A percentile compares a stretch with the other conserved stretches of the same genome.
These are phyloP conservation scores for Luffa aegyptiaca DNA, from an alignment of 306 rosid species.

Conservation along the genomic window DNA sequence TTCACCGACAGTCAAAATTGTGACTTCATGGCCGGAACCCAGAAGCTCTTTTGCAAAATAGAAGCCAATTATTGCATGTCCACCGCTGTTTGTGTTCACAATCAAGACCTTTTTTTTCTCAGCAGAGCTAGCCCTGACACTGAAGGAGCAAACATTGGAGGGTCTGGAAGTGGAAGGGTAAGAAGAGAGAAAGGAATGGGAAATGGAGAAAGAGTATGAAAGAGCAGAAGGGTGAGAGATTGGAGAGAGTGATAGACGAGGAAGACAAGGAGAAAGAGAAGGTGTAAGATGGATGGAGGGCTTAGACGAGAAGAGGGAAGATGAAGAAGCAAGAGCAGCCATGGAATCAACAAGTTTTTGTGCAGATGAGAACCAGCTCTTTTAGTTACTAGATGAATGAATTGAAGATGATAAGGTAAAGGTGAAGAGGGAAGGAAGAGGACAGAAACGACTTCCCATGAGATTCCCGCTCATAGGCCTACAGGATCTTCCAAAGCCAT, in stretches of 20 bases:
- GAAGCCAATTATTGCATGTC: constrained; percentile 85
- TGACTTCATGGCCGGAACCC: constrained; percentile 62
- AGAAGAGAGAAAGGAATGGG: constrained; percentile 23
- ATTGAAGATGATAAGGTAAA: no score
- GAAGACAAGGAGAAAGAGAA: constrained; percentile 28
- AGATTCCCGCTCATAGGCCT: no score
- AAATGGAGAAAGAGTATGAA: constrained; percentile 40
- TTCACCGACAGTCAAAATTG: constrained; percentile 76
- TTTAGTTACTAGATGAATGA: background rate
- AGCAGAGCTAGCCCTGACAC: constrained; percentile 34
- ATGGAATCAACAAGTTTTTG: constrained; percentile 23
- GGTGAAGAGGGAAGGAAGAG: no score
- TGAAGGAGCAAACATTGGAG: constrained; percentile 24
- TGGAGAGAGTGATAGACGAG: constrained; percentile 41
- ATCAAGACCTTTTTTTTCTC: constrained; percentile 72
- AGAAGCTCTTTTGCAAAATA: constrained; percentile 84
- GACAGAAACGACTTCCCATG: no score
- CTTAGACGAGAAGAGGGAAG: constrained; percentile 37
- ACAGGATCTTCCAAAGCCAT: no score
- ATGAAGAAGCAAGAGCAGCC: constrained; percentile 72
- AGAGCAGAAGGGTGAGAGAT: constrained; percentile 24
- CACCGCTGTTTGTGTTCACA: constrained; percentile 74
- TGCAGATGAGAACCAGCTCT: constrained; percentile 47
- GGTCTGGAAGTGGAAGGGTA: constrained; percentile 24
- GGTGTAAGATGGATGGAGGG: constrained; percentile 33